Percentiles rank a stretch among this genome's conserved stretches.
Evolutionary conservation across 371 early-diverging fungal species (phyloP).

Genomic region (Lichtheimia ramosa): DNA sequence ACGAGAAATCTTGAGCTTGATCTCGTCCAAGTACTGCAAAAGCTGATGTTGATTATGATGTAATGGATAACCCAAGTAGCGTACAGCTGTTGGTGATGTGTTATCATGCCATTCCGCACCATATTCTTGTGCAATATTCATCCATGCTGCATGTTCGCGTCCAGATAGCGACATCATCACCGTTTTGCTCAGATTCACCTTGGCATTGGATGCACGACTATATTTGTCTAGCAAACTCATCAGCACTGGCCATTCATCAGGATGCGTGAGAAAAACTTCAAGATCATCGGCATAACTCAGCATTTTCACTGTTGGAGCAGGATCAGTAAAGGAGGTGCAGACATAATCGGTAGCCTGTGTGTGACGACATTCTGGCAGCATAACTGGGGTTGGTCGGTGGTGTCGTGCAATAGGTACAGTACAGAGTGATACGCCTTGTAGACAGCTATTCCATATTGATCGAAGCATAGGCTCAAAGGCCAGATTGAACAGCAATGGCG

Average conservation of each 20-base stretch:
- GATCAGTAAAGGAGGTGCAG: neutral
- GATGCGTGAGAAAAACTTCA: neutral
- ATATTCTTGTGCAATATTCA: too few species aligned
- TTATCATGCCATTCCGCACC: neutral
- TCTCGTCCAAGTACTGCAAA: neutral
- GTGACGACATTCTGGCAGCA: too few species aligned
- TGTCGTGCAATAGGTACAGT: too few species aligned
- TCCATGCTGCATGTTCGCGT: neutral
- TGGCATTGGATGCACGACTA: constrained; percentile 5
- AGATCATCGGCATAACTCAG: constrained; percentile 12
- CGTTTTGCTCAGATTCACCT: neutral
- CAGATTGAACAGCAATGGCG: constrained; percentile 28
- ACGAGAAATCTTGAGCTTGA: neutral
- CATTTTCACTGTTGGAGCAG: too few species aligned
- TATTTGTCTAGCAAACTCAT: neutral
- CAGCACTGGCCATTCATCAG: neutral
- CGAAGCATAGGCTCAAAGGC: constrained; percentile 29
- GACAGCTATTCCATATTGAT: neutral
- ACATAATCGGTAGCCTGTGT: too few species aligned
- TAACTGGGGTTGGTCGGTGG: too few species aligned
- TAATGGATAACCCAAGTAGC: neutral
- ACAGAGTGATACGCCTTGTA: too few species aligned
- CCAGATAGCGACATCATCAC: constrained; percentile 1
- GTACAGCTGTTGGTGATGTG: neutral
- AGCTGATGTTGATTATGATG: too few species aligned